phyloP scores from a whole-genome alignment of 805 yeast genomes.

The Candida methanosorbosa region DNA sequence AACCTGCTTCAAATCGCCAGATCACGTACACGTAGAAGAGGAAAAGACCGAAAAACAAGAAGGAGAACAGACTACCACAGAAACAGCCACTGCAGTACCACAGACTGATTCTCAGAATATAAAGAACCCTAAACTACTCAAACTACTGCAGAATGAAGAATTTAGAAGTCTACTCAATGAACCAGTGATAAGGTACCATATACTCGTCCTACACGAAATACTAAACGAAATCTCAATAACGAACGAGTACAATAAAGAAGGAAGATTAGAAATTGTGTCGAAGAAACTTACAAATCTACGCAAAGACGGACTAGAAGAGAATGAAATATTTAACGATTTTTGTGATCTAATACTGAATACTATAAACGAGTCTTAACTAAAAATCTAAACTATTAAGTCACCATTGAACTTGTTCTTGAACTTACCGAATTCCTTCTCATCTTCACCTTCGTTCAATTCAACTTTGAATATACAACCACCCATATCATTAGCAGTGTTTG shows the following conservation, averaged over 20 bases:
- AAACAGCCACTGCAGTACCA: neutral
- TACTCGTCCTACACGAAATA: constrained; percentile 39
- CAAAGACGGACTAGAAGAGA: constrained; percentile 56
- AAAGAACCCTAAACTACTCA: constrained; percentile 17
- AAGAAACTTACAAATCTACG: constrained; percentile 54
- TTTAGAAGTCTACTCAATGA: constrained; percentile 38
- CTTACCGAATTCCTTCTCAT: constrained; percentile 28
- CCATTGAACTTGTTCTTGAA: constrained; percentile 21
- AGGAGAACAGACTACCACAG: neutral
- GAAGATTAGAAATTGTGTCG: constrained; percentile 49
- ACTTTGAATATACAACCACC: constrained; percentile 56
- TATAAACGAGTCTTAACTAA: too few relatives aligned
- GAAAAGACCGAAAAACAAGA: constrained; percentile 1
- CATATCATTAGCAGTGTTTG: constrained; percentile 27
- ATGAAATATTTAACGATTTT: constrained; percentile 65
- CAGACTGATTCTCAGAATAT: neutral
- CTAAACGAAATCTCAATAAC: constrained; percentile 37
- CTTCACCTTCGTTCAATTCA: constrained; percentile 26
- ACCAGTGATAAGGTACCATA: constrained; percentile 49
- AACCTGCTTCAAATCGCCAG: constrained; percentile 45
- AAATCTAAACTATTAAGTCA: constrained; percentile 8
- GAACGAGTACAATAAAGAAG: constrained; percentile 43
- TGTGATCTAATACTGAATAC: constrained; percentile 31
- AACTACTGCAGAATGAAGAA: constrained; percentile 30
- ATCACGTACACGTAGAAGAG: constrained; percentile 22